Conservation (phyloP, 768 basidiomycete genomes). For the Leccinum boreale region DNA sequence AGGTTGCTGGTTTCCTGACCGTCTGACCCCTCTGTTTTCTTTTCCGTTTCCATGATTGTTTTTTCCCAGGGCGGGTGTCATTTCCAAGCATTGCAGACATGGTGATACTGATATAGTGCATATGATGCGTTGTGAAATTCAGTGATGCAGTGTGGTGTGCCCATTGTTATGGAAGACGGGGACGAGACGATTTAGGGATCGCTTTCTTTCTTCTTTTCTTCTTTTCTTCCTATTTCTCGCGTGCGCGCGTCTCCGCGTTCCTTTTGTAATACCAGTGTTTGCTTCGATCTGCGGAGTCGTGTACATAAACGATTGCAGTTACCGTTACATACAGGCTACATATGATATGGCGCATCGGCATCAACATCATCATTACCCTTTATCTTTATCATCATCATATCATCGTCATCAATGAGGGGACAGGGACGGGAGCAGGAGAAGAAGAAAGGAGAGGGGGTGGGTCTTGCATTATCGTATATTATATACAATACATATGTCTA, state of each 20-base stretch:
- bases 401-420: constrained; percentile 13
- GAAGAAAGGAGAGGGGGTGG: not conserved
- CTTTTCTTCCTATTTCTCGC: not conserved
- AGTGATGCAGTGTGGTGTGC: constrained; percentile 18
- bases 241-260: not conserved
- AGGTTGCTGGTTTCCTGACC: not conserved
- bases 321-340: not conserved
- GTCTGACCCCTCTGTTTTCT: not conserved
- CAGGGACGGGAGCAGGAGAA: not conserved
- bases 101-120: not conserved
- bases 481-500: not conserved
- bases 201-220: not conserved
- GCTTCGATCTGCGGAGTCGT: constrained; percentile 29
- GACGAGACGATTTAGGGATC: not conserved
- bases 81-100: constrained; percentile 1
- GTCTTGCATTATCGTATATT: not conserved
- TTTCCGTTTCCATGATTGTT: not conserved
- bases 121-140: constrained; percentile 17
- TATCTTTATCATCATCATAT: too few relatives aligned
- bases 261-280: not conserved
- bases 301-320: not conserved
- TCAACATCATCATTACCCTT: not conserved
- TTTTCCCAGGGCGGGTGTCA: not conserved
- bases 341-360: not conserved
- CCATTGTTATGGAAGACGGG: constrained; percentile 23